Base-by-base conservation (phyloP, 768 basidiomycete genomes). In the Lentinus tigrinus region DNA sequence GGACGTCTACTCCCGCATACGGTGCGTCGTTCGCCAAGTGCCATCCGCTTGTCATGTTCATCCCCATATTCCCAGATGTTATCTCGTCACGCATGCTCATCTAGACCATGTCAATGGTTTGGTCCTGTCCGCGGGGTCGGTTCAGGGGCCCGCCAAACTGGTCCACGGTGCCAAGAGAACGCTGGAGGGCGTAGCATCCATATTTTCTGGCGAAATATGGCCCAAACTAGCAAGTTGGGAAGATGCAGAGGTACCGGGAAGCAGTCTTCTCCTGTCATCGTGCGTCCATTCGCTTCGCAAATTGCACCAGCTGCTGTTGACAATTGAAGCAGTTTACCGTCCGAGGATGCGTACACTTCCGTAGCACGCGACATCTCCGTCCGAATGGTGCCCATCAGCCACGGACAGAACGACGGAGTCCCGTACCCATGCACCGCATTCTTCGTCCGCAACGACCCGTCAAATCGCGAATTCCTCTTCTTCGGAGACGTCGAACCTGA, bases 401-500 rank as follows among this genome's bases (percentile, higher is more conserved):
- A 94, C 65, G 93, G 95, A 11, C 75, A 76, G 59, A 82, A 82
- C 67, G 65, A 65, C 4, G 69, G 70, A 34, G 83, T 82, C 17
- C 69, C 73, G 36, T 95, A 97, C 72, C 80, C 87, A 16, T 90
- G 90, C 14, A 76, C 88, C 1, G 96, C 95, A 16, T 95, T 91
- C 76, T 96, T 96, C 71, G 72, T 98, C 64, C 83, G 85, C 14
- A 82, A 89, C 63, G 79, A 90, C 51, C 73, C 78, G 17, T 78
- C 80, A 34, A 71, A 70, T 1, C 79, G 76, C 47, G 91, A 96
- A 70, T 87, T 98, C 63, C 77, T 98, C 37, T 98, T 98, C 73
- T 96, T 97, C 65, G 96, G 96, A 0, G 95, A 96, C 72, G 88
- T 97, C 58, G 93, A 95, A 67, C 91, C 93, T 9, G 93, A 95